Evolutionary conservation across 768 basidiomycete species (phyloP).

Genomic region (Serendipita sp.): DNA sequence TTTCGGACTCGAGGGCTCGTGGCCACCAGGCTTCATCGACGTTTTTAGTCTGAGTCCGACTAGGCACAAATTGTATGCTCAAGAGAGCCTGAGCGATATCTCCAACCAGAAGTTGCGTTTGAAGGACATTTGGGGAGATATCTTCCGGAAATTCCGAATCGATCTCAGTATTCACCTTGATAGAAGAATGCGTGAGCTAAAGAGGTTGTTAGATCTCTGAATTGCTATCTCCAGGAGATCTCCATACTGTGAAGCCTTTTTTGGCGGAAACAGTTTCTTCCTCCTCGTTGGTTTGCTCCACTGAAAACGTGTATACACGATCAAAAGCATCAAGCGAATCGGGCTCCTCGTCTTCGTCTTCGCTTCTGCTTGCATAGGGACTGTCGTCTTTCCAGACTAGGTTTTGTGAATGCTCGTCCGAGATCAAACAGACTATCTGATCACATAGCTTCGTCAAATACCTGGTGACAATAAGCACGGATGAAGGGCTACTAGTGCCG

Average conservation of each 20-base stretch:
- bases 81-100: background rate
- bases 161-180: background rate
- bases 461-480: slow-evolving; percentile 18
- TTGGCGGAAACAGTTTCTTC: slow-evolving; percentile 32
- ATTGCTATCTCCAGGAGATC: background rate
- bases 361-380: slow-evolving; percentile 14
- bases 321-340: slow-evolving; percentile 28
- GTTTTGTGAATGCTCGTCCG: slow-evolving; percentile 28
- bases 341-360: slow-evolving; percentile 15
- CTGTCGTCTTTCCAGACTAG: slow-evolving; percentile 25
- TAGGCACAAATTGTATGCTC: background rate
- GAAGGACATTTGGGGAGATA: background rate
- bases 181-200: slow-evolving; percentile 5
- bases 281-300: slow-evolving; percentile 37
- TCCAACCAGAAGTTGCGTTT: background rate
- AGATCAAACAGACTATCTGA: slow-evolving; percentile 36
- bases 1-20: background rate
- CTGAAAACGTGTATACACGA: slow-evolving; percentile 37
- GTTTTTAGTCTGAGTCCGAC: background rate
- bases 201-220: no score
- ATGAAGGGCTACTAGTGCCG: background rate
- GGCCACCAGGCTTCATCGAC: background rate
- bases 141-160: background rate
- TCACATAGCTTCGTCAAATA: slow-evolving; percentile 46
- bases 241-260: slow-evolving; percentile 31